Base-by-base conservation (phyloP, 345 rosid genomes). In the Eutrema yunnanense region DNA sequence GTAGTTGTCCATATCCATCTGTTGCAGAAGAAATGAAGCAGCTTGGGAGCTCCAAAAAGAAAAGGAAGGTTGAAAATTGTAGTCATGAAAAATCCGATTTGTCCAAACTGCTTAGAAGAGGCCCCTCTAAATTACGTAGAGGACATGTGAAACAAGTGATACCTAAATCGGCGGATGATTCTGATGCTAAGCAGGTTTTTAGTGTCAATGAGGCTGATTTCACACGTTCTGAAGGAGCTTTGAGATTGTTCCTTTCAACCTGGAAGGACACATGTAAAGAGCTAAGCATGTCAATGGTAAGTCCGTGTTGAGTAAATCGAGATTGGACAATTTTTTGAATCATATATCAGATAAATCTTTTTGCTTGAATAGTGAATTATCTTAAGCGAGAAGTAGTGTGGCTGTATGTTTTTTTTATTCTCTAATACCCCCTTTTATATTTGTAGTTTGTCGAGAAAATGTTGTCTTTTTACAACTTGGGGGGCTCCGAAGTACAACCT, bases 1-100 rank as follows among this genome's bases (percentile, higher is more conserved):
- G 82, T 67, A 80, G 84, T 55, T 92, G 96, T 80, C 98, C 98
- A 71, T 90, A 92, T 79, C 98, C 98, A 50, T 90, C 98, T 71
- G 97, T 81, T 63, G 76, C 73, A 54, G 96, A 92, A 82, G 98
- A 92, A 82, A 71, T 80, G 75, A 80, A 79, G 67, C 84, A 90
- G 55, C 84, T 92, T 59, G 88, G 92, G 69, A 64, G 86, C 32
- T 83, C 79, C 72, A 79, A 73, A 67, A 82, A 80, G 79, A 73
- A 52, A 43, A 75, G 71, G 73, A 71, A 46, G 60, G 55, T 71
- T 60, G 75, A 49, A 34, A 68, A 69, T 62, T 65, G 72, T 59
- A 73, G 79, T 65, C 56, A 68, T 27, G 74, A 73, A 71, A 83
- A 82, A 75, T 36, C 57, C 56, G 79, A 66, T 36, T 77, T 52